phyloP scores from a whole-genome alignment of 1,284 basidiomycete species.

The Earliella scabrosa region DNA sequence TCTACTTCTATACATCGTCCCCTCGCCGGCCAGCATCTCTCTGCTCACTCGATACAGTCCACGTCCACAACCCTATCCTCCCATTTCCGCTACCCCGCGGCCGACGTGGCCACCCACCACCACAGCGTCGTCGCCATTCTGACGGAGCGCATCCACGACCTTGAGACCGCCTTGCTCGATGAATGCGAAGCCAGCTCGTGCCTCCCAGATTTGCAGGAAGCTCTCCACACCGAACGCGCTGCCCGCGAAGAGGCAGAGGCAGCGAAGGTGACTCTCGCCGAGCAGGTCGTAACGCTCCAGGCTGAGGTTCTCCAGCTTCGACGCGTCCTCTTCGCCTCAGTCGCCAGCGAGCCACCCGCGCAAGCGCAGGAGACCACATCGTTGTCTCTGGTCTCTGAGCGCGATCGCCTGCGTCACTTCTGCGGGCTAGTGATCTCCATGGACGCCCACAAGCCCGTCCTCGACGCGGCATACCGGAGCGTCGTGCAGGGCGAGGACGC shows the following conservation, averaged over 20 bases:
- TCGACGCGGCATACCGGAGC: slow-evolving; percentile 25
- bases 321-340: slow-evolving; percentile 33
- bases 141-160: slow-evolving; percentile 28
- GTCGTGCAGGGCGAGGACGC: slow-evolving; percentile 35
- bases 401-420: slow-evolving; percentile 34
- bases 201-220: slow-evolving; percentile 25
- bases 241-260: slow-evolving; percentile 18
- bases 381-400: slow-evolving; percentile 23
- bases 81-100: not conserved
- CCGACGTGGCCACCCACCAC: slow-evolving; percentile 6
- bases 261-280: slow-evolving; percentile 11
- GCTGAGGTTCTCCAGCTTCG: slow-evolving; percentile 35
- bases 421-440: slow-evolving; percentile 36
- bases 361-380: slow-evolving; percentile 24
- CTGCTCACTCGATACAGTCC: not conserved
- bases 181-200: slow-evolving; percentile 10
- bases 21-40: not conserved
- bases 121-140: slow-evolving; percentile 22
- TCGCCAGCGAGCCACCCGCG: not conserved
- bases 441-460: slow-evolving; percentile 33
- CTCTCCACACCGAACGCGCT: slow-evolving; percentile 19
- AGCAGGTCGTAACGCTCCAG: slow-evolving; percentile 23
- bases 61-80: not conserved
- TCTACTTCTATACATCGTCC: slow-evolving; percentile 2
- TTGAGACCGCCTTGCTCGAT: slow-evolving; percentile 17